Evolutionary conservation across 2,329 filamentous ascomycete genomes (phyloP), one percentile per base, ranked within the genome.

Genomic region (Dactylellina sp.): DNA sequence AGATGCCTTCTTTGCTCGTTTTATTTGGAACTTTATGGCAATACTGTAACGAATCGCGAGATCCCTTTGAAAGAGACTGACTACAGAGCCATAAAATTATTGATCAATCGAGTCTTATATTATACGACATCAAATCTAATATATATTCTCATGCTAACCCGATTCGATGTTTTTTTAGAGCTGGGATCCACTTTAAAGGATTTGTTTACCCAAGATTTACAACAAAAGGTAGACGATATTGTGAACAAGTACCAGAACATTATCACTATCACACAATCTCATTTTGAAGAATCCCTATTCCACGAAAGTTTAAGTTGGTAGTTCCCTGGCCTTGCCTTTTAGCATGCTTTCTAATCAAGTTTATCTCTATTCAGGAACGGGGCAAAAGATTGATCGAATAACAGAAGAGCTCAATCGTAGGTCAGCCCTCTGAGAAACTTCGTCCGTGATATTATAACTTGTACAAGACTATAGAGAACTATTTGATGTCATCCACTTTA

Each of bases 221-320:
- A 61, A 37, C n/a, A 47, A 7, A 71, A 62, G 18, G 56, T 71
- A 3, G 65, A 71, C n/a, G 47, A 39, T 25, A 5, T 71, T 1
- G 9, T 62, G 7, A 28, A 40, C 1, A 47, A 55, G 12, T 57
- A 71, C 18, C 18, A 71, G 25, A 22, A 42, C 5, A 47, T 71
- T 7, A 25, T 56, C 2, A 18, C 56, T 24, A 32, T 37, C 9
- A 25, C 65, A 4, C 49, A 71, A 37, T 39, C 56, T 6, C 65
- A 62, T 52, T 71, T 71, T 22, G 56, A 71, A 49, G 65, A 71
- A 7, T 62, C 65, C 1, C 47, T 71, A 20, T 62, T 71, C 2
- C 35, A 47, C 22, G 55, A 62, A 35, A 71, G 24, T 9, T 16
- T 61, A n/a, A 60, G 64, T 70, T 55, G 6, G 42, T 28, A 44